Percentiles rank a stretch among this genome's conserved stretches.
These are phyloP conservation scores for Suillus luteus DNA, from an alignment of 768 basidiomycete species.

Conservation along the genomic window DNA sequence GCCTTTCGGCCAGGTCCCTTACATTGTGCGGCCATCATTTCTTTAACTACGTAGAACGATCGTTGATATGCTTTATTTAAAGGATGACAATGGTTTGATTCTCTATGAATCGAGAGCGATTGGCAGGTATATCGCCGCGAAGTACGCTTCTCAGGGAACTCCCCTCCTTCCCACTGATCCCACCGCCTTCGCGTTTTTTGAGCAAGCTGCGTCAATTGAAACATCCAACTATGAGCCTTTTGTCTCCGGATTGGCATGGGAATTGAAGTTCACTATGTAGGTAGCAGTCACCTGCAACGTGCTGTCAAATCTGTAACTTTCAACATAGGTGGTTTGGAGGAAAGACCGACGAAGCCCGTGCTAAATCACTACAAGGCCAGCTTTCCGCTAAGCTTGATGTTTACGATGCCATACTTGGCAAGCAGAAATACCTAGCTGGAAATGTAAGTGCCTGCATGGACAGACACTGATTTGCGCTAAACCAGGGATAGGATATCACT, in stretches of 20 bases:
- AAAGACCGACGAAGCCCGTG: conserved; percentile 34
- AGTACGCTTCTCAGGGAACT: conserved; percentile 39
- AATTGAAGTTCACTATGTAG: conserved; percentile 51
- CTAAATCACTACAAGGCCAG: conserved; percentile 25
- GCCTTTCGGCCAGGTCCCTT: conserved; percentile 56
- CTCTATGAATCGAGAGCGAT: conserved; percentile 48
- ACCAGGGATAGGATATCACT: conserved; percentile 17
- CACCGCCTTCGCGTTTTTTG: conserved; percentile 44
- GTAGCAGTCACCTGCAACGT: conserved; percentile 14
- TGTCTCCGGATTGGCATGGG: conserved; percentile 41
- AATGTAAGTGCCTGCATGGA: conserved; percentile 22
- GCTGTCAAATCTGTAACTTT: neutral
- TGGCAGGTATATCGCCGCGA: conserved; percentile 40
- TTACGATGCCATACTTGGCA: conserved; percentile 37
- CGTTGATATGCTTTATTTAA: neutral
- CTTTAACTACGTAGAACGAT: neutral
- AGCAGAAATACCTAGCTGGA: conserved; percentile 38
- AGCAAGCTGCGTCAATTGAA: conserved; percentile 56
- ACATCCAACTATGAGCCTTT: conserved; percentile 49
- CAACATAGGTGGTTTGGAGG: conserved; percentile 21
- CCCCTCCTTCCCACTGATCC: conserved; percentile 39
- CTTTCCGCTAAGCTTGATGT: conserved; percentile 36
- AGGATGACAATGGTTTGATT: conserved; percentile 43
- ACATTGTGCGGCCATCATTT: conserved; percentile 17
- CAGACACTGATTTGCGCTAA: neutral